Evolutionary conservation across 148 eudicot species (phyloP), one percentile per base, ranked within the genome.

Genomic region (Camellia granthamiana): DNA sequence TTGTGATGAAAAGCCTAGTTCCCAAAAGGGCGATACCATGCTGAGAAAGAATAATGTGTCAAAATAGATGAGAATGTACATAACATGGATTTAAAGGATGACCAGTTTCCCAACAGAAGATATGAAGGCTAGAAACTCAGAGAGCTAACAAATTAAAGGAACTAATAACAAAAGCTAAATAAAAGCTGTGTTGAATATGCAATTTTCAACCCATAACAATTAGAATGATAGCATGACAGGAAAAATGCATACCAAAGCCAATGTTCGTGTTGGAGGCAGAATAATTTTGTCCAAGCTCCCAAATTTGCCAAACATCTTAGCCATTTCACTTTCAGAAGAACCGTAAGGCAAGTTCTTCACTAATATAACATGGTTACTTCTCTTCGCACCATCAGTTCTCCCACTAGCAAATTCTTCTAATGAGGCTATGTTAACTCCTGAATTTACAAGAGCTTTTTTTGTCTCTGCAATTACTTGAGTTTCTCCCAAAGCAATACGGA

Each of bases 401-500:
- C 89, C 84, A 72, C 88, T 81, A 77, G 92, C 93, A 90, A 85
- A 80, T 78, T 91, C 88, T 83, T 97, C 99, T 82, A 97, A 83
- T 59, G 90, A 87, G 41, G 86, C 69, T 75, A 90, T 85, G 87
- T 97, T 97, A 49, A 97, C 88, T 61, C 99, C 98, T 82, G 97
- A 94, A 68, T 87, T 94, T 83, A 85, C 80, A 66, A 97, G 90
- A 82, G 98, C 95, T 83, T 87, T 91, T 87, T 97, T 92, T 67
- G 98, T 97, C 86, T 97, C 95, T 11, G 95, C 92, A 77, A 97
- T 89, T 68, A 97, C 91, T 90, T 94, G 89, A 83, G 97, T 91
- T 87, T 97, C 99, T 79, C 94, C 99, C 78, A 91, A 83, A 77
- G 99, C 99, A 81, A 92, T 83, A 69, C 93, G 92, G 46, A 94